These are phyloP conservation scores for Bruguiera gymnorhiza DNA, from an alignment of 345 rosid species.

Conservation along the genomic window DNA sequence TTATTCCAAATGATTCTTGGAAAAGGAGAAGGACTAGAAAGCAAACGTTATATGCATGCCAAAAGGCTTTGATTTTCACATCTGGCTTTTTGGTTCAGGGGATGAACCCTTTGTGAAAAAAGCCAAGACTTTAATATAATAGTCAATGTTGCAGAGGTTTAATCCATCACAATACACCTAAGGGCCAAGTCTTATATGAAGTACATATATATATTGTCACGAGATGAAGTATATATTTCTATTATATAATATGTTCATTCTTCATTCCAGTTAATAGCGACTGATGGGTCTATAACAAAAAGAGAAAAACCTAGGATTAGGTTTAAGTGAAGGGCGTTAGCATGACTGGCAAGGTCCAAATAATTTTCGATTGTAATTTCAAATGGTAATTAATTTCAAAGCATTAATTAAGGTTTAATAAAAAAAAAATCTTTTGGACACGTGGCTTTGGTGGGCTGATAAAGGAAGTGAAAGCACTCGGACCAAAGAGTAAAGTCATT, in stretches of 20 bases:
- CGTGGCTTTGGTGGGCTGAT: not conserved
- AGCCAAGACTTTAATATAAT: no score
- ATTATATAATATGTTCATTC: not conserved
- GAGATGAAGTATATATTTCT: not conserved
- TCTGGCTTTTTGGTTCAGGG: slow-evolving; percentile 4
- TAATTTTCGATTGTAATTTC: not conserved
- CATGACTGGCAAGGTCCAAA: not conserved
- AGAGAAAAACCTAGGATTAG: not conserved
- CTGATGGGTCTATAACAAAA: not conserved
- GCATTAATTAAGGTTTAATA: not conserved
- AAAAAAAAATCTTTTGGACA: no score
- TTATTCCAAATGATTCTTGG: slow-evolving; percentile 15
- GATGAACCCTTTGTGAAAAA: not conserved
- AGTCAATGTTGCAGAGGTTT: no score
- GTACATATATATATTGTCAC: no score
- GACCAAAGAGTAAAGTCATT: slow-evolving; percentile 12
- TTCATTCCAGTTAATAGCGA: not conserved
- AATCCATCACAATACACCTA: no score
- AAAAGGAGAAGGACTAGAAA: slow-evolving; percentile 6
- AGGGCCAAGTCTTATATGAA: no score
- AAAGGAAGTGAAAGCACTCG: slow-evolving; percentile 38
- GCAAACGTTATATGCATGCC: not conserved
- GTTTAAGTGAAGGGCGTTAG: not conserved
- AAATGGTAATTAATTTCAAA: not conserved
- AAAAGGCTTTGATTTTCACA: slow-evolving; percentile 4